Conservation (phyloP, 139 green algal species). For the Zygnema circumcarinatum region DNA sequence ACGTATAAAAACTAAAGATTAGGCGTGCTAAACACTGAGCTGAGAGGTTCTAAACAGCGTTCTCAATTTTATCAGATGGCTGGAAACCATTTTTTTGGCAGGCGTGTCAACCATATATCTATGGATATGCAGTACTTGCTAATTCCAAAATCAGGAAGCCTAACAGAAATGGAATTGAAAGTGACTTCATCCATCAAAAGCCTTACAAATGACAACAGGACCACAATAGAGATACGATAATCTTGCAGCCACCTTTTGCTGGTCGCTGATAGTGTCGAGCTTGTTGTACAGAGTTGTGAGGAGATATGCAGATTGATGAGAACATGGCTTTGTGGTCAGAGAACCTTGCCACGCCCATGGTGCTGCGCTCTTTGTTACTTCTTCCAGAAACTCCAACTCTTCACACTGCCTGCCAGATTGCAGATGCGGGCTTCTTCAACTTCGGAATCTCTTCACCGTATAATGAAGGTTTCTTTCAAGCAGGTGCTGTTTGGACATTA, state of each 20-base stretch:
- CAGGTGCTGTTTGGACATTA: no score
- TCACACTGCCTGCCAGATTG: background rate
- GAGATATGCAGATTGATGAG: background rate
- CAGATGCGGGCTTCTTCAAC: no score
- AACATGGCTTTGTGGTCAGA: background rate
- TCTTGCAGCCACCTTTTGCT: background rate
- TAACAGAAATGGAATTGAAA: background rate
- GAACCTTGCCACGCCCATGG: background rate
- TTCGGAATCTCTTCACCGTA: no score
- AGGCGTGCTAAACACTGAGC: background rate
- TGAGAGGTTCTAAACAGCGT: no score
- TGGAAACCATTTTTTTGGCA: background rate
- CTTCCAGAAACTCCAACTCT: background rate
- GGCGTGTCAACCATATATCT: background rate
- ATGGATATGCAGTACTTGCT: background rate
- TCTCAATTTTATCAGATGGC: no score
- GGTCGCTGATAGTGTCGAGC: background rate
- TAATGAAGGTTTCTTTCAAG: no score
- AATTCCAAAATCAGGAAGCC: background rate
- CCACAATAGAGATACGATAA: background rate
- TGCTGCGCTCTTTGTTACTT: background rate
- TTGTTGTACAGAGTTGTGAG: background rate
- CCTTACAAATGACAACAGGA: background rate
- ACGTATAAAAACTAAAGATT: background rate
- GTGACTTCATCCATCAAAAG: background rate